Evolutionary conservation across 73 alveolate genomes (phyloP).

Genomic region (Tetrahymena malaccensis): DNA sequence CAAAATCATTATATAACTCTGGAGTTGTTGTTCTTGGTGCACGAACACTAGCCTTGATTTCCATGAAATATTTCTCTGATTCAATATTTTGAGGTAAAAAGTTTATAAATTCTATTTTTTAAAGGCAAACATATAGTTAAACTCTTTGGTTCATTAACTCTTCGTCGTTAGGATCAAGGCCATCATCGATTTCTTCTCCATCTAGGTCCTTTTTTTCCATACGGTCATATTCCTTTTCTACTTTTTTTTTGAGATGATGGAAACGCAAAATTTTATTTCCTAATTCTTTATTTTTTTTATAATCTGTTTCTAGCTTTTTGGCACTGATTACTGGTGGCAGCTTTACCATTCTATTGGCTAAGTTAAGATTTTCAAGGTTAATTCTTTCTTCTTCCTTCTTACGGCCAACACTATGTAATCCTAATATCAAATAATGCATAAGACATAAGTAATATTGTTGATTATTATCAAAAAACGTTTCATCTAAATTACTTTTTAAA

Average conservation of each 20-base stretch:
- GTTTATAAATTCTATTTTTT: not conserved
- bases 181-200: not conserved
- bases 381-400: not conserved
- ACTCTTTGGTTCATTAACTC: not conserved
- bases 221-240: not conserved
- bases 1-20: not conserved
- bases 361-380: not conserved
- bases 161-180: not conserved
- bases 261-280: not conserved
- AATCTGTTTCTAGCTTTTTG: not conserved
- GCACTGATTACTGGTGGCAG: not conserved
- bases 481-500: not conserved
- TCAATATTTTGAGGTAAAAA: not conserved
- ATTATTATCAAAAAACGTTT: not conserved
- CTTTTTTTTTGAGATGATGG: not conserved
- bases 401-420: not conserved
- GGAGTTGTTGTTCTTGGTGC: not conserved
- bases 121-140: not conserved
- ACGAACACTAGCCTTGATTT: not conserved
- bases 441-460: not conserved
- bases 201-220: not conserved
- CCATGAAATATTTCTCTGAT: not conserved
- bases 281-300: not conserved
- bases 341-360: not conserved
- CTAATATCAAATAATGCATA: not conserved